Evolutionary conservation across 495 filamentous ascomycete genomes (phyloP), one percentile per base, ranked within the genome.

Genomic region (Antarctomyces pellizariae): DNA sequence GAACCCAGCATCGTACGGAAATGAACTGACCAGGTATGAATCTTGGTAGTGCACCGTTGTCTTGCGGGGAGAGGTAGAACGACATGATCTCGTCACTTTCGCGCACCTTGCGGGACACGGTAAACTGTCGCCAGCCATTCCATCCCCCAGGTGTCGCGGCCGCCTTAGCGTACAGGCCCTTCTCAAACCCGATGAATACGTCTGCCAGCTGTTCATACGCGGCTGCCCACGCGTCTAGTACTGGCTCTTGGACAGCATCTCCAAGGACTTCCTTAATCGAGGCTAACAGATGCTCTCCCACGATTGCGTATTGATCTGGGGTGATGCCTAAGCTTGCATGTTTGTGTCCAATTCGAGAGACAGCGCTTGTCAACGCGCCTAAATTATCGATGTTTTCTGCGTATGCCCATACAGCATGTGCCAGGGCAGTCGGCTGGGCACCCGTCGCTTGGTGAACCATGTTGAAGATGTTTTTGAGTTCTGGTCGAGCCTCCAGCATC

Each of bases 291-390:
- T 64, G 57, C 36, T 57, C 58, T 29, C 66, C 74, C 16, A 82
- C 74, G 26, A 74, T 61, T 23, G 59, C 41, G 49, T 78, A 79
- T 32, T 73, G 59, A 5, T 61, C 68, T 13, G 74, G 62, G 30
- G 58, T 47, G 36, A 82, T 65, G 46, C 65, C 65, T 16, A 79
- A 61, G 0, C 65, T 72, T 22, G 64, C 72, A 36, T 82, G 74
- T 47, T 77, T 78, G 45, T 74, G 58, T 41, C 68, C 67, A 41
- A 82, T 77, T 36, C 67, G 56, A 45, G 71, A 66, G n/a, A 82
- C 59, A 18, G 67, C 64, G 4, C 59, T 53, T 18, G 44, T 33
- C 3, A 82, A 55, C 14, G 56, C 63, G 28, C 50, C 53, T 4
- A 76, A 59, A 47, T 76, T 56, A 45, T 77, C 73, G 42, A 78